phyloP scores from a whole-genome alignment of 768 basidiomycete species.

The Strobilomyces echinocephalus region DNA sequence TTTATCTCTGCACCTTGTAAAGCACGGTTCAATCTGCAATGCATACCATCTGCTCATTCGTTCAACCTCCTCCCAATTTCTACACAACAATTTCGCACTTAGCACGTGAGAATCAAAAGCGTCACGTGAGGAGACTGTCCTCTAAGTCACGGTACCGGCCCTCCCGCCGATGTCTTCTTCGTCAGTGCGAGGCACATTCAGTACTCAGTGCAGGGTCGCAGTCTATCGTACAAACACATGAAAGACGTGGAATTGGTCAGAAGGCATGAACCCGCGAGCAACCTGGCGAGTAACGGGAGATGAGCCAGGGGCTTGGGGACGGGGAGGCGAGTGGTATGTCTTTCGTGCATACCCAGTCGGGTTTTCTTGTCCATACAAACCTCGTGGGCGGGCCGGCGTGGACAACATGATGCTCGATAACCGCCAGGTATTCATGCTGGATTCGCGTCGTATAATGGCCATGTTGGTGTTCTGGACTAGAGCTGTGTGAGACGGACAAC shows the following conservation, averaged over 20 bases:
- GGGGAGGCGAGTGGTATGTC: neutral
- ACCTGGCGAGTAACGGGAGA: neutral
- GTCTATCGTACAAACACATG: neutral
- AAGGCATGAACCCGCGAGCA: neutral
- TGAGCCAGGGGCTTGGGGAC: constrained; percentile 6
- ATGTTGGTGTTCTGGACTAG: neutral
- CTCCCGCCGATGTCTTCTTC: constrained; percentile 1
- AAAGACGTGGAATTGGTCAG: neutral
- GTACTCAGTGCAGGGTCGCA: neutral
- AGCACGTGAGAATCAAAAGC: constrained; percentile 19
- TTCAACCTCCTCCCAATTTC: constrained; percentile 1
- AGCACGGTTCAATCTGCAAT: constrained; percentile 21
- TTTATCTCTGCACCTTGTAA: constrained; percentile 27
- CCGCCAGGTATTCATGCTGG: neutral
- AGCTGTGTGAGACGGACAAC: neutral
- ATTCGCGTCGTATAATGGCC: constrained; percentile 10
- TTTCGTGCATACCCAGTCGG: neutral
- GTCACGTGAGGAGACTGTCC: constrained; percentile 22
- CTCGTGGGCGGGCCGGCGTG: constrained; percentile 1
- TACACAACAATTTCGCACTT: neutral
- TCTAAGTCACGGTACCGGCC: neutral
- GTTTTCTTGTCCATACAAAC: neutral
- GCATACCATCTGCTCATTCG: constrained; percentile 16
- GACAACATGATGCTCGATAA: constrained; percentile 1
- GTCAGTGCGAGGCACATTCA: constrained; percentile 2